These are phyloP conservation scores for Talaromyces adpressus DNA, from an alignment of 495 filamentous ascomycete genomes.

Conservation along the genomic window DNA sequence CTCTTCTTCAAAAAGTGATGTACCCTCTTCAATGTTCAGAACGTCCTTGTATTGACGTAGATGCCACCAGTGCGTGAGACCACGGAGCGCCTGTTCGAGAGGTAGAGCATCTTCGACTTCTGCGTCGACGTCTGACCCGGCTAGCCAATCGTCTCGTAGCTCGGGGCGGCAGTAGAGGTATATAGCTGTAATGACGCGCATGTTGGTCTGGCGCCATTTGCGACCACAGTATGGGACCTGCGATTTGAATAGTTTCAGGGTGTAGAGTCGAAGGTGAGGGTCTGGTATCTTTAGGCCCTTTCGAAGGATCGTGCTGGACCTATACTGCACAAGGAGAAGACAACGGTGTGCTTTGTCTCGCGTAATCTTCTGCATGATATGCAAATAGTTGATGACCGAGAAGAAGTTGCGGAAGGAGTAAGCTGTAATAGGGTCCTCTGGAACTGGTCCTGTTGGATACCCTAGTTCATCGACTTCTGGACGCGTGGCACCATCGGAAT, in stretches of 20 bases:
- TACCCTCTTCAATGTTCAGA: constrained; percentile 57
- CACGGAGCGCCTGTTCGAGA: constrained; percentile 79
- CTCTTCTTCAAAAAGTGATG: constrained; percentile 61
- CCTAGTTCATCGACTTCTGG: constrained; percentile 88
- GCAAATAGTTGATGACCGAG: constrained; percentile 84
- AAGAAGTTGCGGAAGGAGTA: constrained; percentile 95
- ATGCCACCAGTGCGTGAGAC: constrained; percentile 89
- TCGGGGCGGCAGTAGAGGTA: constrained; percentile 91
- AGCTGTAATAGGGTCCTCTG: constrained; percentile 75
- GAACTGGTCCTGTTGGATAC: constrained; percentile 55
- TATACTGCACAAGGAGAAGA: constrained; percentile 88
- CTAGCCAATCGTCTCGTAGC: constrained; percentile 91
- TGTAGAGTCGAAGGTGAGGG: constrained; percentile 79
- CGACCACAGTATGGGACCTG: constrained; percentile 96
- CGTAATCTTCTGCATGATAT: constrained; percentile 94
- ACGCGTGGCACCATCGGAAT: constrained; percentile 35
- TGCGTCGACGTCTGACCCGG: constrained; percentile 81
- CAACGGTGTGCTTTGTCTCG: constrained; percentile 92
- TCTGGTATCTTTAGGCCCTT: constrained; percentile 89
- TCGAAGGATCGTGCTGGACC: constrained; percentile 79
- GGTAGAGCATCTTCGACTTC: constrained; percentile 90
- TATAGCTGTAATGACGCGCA: constrained; percentile 96
- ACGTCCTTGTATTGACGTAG: constrained; percentile 69
- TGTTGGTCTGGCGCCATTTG: constrained; percentile 97
- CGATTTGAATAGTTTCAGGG: constrained; percentile 95